phyloP scores from a whole-genome alignment of 2,329 filamentous ascomycete species.

The Grosmannia clavigera region DNA sequence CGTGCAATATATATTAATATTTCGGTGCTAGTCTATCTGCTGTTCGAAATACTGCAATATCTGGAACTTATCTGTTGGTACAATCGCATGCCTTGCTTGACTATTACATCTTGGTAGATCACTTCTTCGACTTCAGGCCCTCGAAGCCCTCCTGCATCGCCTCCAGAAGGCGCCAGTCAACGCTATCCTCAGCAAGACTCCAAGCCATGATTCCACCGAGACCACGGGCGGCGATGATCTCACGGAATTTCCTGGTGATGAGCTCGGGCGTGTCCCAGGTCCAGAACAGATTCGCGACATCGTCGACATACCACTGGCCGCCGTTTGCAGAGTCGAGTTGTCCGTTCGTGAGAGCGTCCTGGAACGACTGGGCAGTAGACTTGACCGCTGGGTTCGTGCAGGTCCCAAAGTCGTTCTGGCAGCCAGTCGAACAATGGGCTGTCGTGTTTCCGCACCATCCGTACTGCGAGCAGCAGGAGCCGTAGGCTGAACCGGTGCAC shows the following conservation, averaged over 20 bases:
- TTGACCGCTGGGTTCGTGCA: conserved; percentile 2
- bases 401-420: conserved; percentile 6
- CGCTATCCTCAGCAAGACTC: conserved; percentile 37
- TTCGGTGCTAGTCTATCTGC: neutral
- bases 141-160: conserved; percentile 2
- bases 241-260: conserved; percentile 31
- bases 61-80: neutral
- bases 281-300: conserved; percentile 34
- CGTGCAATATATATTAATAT: neutral
- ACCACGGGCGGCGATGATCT: neutral
- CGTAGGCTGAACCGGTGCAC: conserved; percentile 2
- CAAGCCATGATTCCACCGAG: conserved; percentile 29
- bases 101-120: neutral
- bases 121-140: neutral
- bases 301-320: conserved; percentile 44
- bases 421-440: conserved; percentile 8
- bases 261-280: conserved; percentile 40
- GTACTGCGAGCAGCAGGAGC: conserved; percentile 9
- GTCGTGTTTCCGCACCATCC: conserved; percentile 7
- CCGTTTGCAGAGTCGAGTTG: conserved; percentile 33
- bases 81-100: neutral
- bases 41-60: neutral
- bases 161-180: conserved; percentile 17
- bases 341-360: conserved; percentile 26
- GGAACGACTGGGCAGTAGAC: conserved; percentile 22